Base-by-base conservation (phyloP, 345 rosid species). In the Gossypium stocksii region DNA sequence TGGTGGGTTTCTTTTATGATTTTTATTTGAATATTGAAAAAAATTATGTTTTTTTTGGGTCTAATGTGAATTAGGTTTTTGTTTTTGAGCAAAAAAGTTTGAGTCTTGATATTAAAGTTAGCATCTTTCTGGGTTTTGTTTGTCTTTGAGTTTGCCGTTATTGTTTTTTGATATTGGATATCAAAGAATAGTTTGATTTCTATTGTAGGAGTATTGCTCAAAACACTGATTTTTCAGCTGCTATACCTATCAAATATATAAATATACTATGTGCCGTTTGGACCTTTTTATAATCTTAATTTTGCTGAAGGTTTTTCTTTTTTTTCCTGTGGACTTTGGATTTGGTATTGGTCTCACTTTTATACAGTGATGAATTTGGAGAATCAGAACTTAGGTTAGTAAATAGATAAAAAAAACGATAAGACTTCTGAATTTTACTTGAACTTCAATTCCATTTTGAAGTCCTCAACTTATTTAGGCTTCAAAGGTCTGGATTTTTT, bases 51-150 rank as follows among this genome's bases (percentile, higher is more conserved):
- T 16, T 44, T 44, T 56, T 2, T 25, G 76, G 68, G 67, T 43
- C 10, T 61, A 58, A 60, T 45, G 56, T 44, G 44, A 59, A 23
- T 20, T 73, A 66, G 76, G 76, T 60, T 59, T 41, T 70, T 53
- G 7, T 34, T 53, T n/a, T 60, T 25, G 34, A n/a, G 67, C 9
- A 72, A 16, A 38, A 9, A 3, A 27, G 58, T 46, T 43, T 61
- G 53, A 27, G 38, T 49, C 17, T 17, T 25, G 17, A 49, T 62
- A 9, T 25, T 12, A 9, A 5, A 27, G 59, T 16, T 46, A 2
- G 6, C 17, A 29, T 60, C 23, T 17, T 46, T 71, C 60, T 71
- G 63, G 19, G 51, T 70, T 54, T 70, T 53, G 19, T 70, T 54
- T 70, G 27, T 19, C 9, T 38, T 45, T n/a, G 22, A 49, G 34